phyloP scores from a whole-genome alignment of 768 basidiomycete species.

The Roridomyces roridus region DNA sequence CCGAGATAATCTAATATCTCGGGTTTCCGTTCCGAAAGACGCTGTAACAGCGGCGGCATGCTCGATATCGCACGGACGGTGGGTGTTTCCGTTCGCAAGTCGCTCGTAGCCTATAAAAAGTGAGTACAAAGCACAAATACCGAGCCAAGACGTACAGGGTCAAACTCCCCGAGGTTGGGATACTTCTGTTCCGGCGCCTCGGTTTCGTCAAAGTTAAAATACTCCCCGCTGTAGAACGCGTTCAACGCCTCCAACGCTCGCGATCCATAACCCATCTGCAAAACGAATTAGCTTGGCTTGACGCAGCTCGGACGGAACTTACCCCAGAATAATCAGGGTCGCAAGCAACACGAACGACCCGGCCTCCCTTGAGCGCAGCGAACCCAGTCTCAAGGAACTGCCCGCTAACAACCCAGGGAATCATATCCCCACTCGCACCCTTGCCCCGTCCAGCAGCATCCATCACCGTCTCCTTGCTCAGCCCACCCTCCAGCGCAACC shows the following conservation, averaged over 20 bases:
- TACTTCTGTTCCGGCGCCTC: conserved; percentile 59
- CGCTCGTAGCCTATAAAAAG: conserved; percentile 33
- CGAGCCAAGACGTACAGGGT: conserved; percentile 38
- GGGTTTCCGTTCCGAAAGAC: conserved; percentile 88
- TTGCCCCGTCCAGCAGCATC: conserved; percentile 85
- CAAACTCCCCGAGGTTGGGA: conserved; percentile 60
- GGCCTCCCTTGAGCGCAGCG: conserved; percentile 87
- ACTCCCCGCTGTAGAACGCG: conserved; percentile 92
- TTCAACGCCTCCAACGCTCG: conserved; percentile 87
- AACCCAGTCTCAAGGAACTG: conserved; percentile 97
- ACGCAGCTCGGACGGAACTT: conserved; percentile 33
- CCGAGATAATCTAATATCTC: conserved; percentile 93
- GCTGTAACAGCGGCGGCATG: conserved; percentile 94
- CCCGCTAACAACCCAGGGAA: conserved; percentile 94
- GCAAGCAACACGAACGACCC: conserved; percentile 91
- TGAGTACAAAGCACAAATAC: neutral
- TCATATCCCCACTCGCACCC: conserved; percentile 93
- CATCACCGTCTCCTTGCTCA: conserved; percentile 84
- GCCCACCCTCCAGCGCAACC: conserved; percentile 94
- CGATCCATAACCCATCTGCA: conserved; percentile 95
- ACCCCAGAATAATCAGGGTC: conserved; percentile 96
- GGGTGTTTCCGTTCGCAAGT: conserved; percentile 80
- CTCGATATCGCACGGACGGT: conserved; percentile 71
- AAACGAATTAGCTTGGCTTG: conserved; percentile 2
- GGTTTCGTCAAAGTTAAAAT: conserved; percentile 84